Evolutionary conservation across 805 yeast species (phyloP), one percentile per base, ranked within the genome.

Genomic region (Kluyveromyces nonfermentans): DNA sequence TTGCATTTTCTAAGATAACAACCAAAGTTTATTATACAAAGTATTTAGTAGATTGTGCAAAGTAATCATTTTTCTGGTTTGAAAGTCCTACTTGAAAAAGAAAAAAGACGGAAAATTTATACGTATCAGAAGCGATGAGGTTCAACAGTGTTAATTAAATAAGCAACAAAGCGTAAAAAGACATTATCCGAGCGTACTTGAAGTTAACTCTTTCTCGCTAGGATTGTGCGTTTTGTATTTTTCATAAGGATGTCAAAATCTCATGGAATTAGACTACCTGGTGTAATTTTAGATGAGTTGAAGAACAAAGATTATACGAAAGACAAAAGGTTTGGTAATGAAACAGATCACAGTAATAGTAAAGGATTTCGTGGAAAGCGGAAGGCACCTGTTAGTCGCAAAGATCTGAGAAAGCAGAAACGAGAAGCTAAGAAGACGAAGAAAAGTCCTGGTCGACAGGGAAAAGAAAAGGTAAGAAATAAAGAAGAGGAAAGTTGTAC

Each of bases 241-340:
- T 16, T n/a, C n/a, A 36, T 25, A 22, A n/a, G 34, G 33, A 38
- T 40, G 46, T 30, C 38, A 6, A 44, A 46, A 31, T 44, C 43
- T 19, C 77, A 73, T 49, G 73, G 69, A n/a, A 77, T 77, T 42
- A 67, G 77, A 46, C 62, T 78, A 18, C 84, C 84, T 1, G 80
- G 79, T 1, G 52, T 61, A 31, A 56, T 78, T 15, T 55, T 78
- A 37, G 82, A 79, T 49, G 76, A 75, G 57, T 65, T 78, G 65
- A 73, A 57, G 51, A 53, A 45, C n/a, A 59, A 55, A 19, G 74
- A 75, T 17, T 74, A 67, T 25, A 65, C 68, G 32, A n/a, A 25
- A 5, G 41, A 38, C 31, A 15, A 17, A 7, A 28, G 41, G 20
- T 38, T 20, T 31, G 30, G 7, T 10, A 72, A 70, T 46, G 69